A percentile compares a stretch with the other conserved stretches of the same genome.
These are phyloP conservation scores for Cordyceps militaris DNA, from an alignment of 2,329 filamentous ascomycete genomes.

Conservation along the genomic window DNA sequence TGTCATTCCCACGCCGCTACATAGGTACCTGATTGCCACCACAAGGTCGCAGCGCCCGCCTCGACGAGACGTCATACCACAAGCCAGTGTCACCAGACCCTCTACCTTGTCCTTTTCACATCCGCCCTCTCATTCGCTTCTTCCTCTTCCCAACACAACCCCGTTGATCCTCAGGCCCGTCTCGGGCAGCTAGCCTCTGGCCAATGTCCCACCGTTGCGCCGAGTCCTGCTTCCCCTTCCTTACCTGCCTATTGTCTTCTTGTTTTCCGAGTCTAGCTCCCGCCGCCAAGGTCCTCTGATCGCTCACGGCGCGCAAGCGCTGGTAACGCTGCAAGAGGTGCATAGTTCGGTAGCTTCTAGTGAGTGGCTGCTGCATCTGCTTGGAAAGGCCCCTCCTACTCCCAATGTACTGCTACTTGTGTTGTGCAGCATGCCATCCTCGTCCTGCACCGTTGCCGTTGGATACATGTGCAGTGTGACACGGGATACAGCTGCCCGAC, in stretches of 20 bases:
- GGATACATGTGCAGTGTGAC: not conserved
- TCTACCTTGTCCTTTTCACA: not conserved
- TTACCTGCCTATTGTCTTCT: not conserved
- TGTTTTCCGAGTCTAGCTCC: not conserved
- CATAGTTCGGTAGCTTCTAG: not conserved
- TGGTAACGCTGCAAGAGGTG: not conserved
- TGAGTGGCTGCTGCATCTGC: not conserved
- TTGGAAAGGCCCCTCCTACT: not conserved
- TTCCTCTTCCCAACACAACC: not conserved
- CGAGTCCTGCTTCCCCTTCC: not conserved
- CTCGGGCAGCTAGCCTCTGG: not conserved
- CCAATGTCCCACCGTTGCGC: not conserved
- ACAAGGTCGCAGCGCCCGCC: not conserved
- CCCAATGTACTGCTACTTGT: not conserved
- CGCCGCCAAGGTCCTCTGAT: not conserved
- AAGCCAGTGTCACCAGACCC: slow-evolving; percentile 12
- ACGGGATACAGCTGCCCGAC: not conserved
- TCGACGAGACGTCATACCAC: slow-evolving; percentile 10
- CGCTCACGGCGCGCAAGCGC: not conserved
- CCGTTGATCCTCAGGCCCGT: not conserved
- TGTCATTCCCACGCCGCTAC: not conserved
- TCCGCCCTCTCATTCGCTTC: slow-evolving; percentile 1
- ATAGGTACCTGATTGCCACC: not conserved
- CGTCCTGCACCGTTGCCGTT: not conserved
- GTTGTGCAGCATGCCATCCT: slow-evolving; percentile 4